Percentiles rank a stretch among this genome's conserved stretches.
Conservation (phyloP, 495 filamentous ascomycete species). For the Cladorrhinum samala region DNA sequence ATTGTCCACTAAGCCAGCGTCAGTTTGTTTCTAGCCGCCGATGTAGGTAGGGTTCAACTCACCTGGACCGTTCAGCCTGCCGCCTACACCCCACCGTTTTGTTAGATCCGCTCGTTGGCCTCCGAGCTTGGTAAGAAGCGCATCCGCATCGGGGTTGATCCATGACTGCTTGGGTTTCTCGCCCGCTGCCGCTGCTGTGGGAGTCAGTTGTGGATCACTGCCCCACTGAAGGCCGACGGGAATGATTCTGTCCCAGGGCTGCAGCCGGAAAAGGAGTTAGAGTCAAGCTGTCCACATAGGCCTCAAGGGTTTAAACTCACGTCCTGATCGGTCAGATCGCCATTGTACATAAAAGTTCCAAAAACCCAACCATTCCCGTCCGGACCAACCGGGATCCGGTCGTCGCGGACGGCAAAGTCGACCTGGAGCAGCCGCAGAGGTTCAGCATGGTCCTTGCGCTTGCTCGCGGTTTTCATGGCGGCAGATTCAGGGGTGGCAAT, state of each 20-base stretch:
- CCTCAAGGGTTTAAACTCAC: not conserved
- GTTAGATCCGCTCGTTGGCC: not conserved
- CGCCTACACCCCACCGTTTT: not conserved
- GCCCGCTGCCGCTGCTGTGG: not conserved
- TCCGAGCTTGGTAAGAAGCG: not conserved
- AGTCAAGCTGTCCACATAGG: not conserved
- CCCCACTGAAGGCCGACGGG: not conserved
- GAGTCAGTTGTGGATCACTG: not conserved
- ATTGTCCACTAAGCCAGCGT: no score
- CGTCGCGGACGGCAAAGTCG: conserved; percentile 3
- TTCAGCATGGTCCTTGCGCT: not conserved
- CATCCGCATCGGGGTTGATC: conserved; percentile 1
- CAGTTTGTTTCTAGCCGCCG: no score
- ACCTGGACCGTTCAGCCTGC: not conserved
- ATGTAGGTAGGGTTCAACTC: no score
- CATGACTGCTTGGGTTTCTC: not conserved
- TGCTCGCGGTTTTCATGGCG: not conserved
- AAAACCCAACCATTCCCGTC: not conserved
- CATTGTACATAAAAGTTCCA: conserved; percentile 5
- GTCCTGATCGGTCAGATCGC: not conserved
- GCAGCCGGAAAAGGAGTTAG: not conserved
- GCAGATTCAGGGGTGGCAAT: not conserved
- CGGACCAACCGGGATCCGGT: not conserved
- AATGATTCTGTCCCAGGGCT: not conserved
- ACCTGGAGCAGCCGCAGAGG: conserved; percentile 2